A percentile compares a stretch with the other conserved stretches of the same genome.
These are phyloP conservation scores for Nasturtium officinale DNA, from an alignment of 345 rosid genomes.

Conservation along the genomic window DNA sequence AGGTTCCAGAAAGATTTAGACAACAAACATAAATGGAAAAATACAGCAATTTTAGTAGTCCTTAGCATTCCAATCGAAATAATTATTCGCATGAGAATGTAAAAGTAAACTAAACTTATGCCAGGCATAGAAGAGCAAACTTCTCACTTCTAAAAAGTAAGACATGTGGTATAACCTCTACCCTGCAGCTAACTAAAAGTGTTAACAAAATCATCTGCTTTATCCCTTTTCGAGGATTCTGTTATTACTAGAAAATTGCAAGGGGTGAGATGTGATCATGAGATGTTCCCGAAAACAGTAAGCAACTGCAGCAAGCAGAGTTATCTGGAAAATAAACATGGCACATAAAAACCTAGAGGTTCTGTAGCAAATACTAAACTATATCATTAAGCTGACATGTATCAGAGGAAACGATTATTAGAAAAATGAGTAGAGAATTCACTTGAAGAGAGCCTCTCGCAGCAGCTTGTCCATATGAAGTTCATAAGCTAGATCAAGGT, in stretches of 20 bases:
- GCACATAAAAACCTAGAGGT: slow-evolving; percentile 11
- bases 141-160: slow-evolving; percentile 8
- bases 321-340: not conserved
- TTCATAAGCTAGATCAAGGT: slow-evolving; percentile 78
- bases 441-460: slow-evolving; percentile 79
- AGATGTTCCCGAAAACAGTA: slow-evolving; percentile 10
- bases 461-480: slow-evolving; percentile 89
- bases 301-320: slow-evolving; percentile 1
- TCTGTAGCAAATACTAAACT: slow-evolving; percentile 10
- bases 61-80: not conserved
- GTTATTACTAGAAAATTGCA: not conserved
- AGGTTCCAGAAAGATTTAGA: too few relatives aligned
- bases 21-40: too few relatives aligned
- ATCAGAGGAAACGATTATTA: not conserved
- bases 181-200: not conserved
- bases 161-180: not conserved
- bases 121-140: slow-evolving; percentile 2
- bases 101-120: not conserved
- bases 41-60: not conserved
- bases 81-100: slow-evolving; percentile 1
- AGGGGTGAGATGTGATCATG: not conserved
- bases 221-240: not conserved
- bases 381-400: slow-evolving; percentile 2
- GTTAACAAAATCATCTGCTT: not conserved
- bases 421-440: slow-evolving; percentile 39